phyloP scores from a whole-genome alignment of 805 yeast species.

The Starmerella apis region DNA sequence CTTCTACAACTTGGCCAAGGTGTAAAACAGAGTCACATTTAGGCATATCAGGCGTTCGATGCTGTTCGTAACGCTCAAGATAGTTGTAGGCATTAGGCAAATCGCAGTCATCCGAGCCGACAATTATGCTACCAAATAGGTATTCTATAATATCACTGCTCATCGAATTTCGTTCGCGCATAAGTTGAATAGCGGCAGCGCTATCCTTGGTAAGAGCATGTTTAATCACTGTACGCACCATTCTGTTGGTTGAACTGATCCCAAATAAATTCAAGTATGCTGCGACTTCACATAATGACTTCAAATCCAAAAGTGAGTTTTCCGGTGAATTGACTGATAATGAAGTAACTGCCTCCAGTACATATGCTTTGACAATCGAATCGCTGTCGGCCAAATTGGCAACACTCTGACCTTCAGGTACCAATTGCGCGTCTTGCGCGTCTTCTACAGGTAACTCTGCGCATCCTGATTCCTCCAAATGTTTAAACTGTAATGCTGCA shows the following conservation, averaged over 20 bases:
- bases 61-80: background rate
- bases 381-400: too few species aligned
- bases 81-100: background rate
- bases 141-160: background rate
- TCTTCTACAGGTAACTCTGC: background rate
- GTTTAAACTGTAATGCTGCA: background rate
- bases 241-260: background rate
- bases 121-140: background rate
- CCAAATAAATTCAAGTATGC: background rate
- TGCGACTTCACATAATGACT: background rate
- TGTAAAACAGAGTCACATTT: background rate
- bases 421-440: background rate
- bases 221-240: background rate
- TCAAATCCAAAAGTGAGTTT: background rate
- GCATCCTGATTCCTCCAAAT: background rate
- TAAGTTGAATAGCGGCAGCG: background rate
- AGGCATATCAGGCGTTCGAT: background rate
- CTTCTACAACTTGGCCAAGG: conserved; percentile 3
- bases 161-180: background rate
- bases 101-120: background rate
- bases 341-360: background rate
- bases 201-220: background rate
- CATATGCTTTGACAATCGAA: conserved; percentile 1
- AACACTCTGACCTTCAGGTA: background rate
- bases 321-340: background rate